Evolutionary conservation across 306 rosid species (phyloP), one percentile per base, ranked within the genome.

Genomic region (Clitoria ternatea): DNA sequence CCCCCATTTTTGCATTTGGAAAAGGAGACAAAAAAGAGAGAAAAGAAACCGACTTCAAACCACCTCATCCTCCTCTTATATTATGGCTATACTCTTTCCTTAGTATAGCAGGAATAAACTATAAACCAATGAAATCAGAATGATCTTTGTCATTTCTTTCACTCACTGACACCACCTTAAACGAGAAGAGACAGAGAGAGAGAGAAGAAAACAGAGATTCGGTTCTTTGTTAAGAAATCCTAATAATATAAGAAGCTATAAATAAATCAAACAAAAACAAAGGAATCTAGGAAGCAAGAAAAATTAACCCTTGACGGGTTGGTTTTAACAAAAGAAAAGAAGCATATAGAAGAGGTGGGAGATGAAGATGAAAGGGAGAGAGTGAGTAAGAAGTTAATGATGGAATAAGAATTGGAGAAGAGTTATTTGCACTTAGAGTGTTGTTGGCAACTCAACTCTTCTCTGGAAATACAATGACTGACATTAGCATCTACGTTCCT

Each of bases 401-500:
- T 0, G 4, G 30, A n/a, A n/a, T n/a, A n/a, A n/a, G n/a, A n/a
- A n/a, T n/a, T n/a, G n/a, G n/a, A n/a, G n/a, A n/a, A n/a, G n/a
- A n/a, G n/a, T n/a, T n/a, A n/a, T n/a, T n/a, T n/a, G n/a, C n/a
- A n/a, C n/a, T n/a, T n/a, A n/a, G n/a, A n/a, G n/a, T n/a, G n/a
- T n/a, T n/a, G n/a, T n/a, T n/a, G n/a, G n/a, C n/a, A n/a, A n/a
- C 44, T 48, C 68, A 17, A 4, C 32, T 45, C 43, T 53, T 23
- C 72, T 32, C 17, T 32, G 13, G 8, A 52, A 59, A 13, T 33
- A 64, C 68, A 48, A 13, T 10, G 19, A 36, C 33, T 42, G 40
- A 70, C 72, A 77, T 44, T 61, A 43, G 23, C 24, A 35, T 70
- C 72, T 75, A 80, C 85, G 72, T 69, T 76, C 71, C 20, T 79